Conservation (phyloP, 352 stramenopile genomes). For the Sclerospora graminicola region DNA sequence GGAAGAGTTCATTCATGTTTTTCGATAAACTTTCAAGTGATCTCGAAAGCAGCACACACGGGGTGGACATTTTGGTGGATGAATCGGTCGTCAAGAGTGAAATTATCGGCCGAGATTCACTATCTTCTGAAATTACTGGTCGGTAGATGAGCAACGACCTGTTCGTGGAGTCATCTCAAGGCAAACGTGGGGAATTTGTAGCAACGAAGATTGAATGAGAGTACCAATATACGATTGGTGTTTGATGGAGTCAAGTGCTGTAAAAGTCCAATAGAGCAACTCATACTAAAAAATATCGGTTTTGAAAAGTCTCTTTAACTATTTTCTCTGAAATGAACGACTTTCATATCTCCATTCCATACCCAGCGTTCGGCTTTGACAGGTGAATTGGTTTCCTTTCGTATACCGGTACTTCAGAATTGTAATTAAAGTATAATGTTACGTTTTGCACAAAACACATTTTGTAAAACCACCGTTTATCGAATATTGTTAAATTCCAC, state of each 20-base stretch:
- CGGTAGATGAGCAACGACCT: conserved; percentile 17
- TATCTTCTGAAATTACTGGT: conserved; percentile 17
- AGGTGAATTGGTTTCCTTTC: no score
- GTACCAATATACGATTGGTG: background rate
- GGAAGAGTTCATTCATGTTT: conserved; percentile 82
- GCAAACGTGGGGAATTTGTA: conserved; percentile 12
- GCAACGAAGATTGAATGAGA: background rate
- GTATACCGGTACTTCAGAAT: no score
- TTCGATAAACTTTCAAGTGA: conserved; percentile 81
- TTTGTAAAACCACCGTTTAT: no score
- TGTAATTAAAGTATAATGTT: no score
- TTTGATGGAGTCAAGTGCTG: conserved; percentile 9
- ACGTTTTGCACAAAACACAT: no score
- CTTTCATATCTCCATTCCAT: no score
- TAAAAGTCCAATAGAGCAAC: no score
- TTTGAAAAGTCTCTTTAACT: no score
- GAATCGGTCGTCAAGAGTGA: conserved; percentile 24
- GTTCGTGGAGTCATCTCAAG: conserved; percentile 18
- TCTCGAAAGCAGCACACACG: conserved; percentile 42
- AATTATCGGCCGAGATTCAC: conserved; percentile 12
- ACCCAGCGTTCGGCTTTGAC: no score
- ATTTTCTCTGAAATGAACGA: no score
- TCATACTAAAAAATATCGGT: background rate
- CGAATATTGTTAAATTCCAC: no score
- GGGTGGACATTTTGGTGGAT: conserved; percentile 37